phyloP scores from a whole-genome alignment of 2,329 filamentous ascomycete species.

The Hirsutella thompsonii region DNA sequence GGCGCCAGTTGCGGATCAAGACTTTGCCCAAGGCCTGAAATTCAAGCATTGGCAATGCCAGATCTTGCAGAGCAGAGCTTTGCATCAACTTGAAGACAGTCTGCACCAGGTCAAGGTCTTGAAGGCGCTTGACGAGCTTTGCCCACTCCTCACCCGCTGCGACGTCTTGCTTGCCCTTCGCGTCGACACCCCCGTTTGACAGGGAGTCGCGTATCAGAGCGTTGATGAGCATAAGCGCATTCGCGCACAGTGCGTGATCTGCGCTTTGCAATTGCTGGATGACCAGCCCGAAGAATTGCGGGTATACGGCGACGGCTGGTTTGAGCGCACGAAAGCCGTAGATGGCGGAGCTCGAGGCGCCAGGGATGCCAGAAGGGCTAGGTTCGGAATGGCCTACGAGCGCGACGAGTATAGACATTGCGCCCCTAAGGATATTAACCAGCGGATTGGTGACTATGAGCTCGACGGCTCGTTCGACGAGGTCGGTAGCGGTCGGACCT shows the following conservation, averaged over 20 bases:
- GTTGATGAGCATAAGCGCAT: slow-evolving; percentile 90
- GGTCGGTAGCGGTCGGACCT: slow-evolving; percentile 45
- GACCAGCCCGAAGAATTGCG: slow-evolving; percentile 88
- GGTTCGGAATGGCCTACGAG: slow-evolving; percentile 78
- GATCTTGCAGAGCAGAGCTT: slow-evolving; percentile 78
- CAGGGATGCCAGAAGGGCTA: slow-evolving; percentile 17
- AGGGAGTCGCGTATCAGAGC: slow-evolving; percentile 87
- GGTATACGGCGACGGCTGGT: slow-evolving; percentile 80
- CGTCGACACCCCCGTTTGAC: slow-evolving; percentile 50
- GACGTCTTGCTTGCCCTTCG: slow-evolving; percentile 14
- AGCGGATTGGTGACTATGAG: slow-evolving; percentile 89
- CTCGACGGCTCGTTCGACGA: slow-evolving; percentile 71
- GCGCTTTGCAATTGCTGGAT: slow-evolving; percentile 85
- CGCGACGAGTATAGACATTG: slow-evolving; percentile 91
- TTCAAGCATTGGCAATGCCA: slow-evolving; percentile 80
- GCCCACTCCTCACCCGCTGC: slow-evolving; percentile 63
- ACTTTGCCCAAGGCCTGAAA: slow-evolving; percentile 89
- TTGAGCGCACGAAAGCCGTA: slow-evolving; percentile 89
- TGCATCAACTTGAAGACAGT: slow-evolving; percentile 91
- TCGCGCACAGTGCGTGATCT: slow-evolving; percentile 90
- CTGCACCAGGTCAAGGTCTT: slow-evolving; percentile 86
- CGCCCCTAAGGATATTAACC: slow-evolving; percentile 92
- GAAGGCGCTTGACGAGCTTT: slow-evolving; percentile 84
- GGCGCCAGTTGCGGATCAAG: slow-evolving; percentile 75
- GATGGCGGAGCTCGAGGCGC: slow-evolving; percentile 34